A percentile compares a stretch with the other conserved stretches of the same genome.
These are phyloP conservation scores for Hippophae tibetana DNA, from an alignment of 306 rosid species.

Conservation along the genomic window DNA sequence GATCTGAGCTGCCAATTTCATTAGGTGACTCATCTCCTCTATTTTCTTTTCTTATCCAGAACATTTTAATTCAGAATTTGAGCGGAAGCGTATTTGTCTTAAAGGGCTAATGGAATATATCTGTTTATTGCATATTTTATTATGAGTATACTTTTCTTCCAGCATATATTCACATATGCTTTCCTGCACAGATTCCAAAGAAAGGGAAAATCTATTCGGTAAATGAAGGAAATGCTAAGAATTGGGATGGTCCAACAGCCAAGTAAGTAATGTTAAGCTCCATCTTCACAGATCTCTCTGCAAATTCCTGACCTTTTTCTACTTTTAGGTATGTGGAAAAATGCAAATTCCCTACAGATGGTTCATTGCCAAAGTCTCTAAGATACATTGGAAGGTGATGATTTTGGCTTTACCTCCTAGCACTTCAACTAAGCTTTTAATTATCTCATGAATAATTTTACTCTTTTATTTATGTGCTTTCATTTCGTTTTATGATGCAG, in stretches of 20 bases:
- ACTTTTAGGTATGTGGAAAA: slow-evolving; percentile 58
- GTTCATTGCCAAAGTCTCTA: slow-evolving; percentile 80
- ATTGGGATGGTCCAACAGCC: slow-evolving; percentile 89
- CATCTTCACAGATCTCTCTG: not conserved
- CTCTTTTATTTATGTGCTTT: not conserved
- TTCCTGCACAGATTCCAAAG: slow-evolving; percentile 60
- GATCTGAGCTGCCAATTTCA: not conserved
- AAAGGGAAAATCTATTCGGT: slow-evolving; percentile 93
- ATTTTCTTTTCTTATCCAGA: no score
- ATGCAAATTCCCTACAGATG: slow-evolving; percentile 88
- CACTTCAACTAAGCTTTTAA: not conserved
- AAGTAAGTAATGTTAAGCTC: slow-evolving; percentile 37
- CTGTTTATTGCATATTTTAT: no score
- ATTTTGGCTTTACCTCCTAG: not conserved
- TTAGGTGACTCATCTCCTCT: no score
- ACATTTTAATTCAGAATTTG: no score
- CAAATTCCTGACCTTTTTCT: slow-evolving; percentile 13
- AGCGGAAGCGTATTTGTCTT: not conserved
- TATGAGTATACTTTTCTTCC: not conserved
- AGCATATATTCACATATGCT: slow-evolving; percentile 8
- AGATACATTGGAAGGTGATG: slow-evolving; percentile 92
- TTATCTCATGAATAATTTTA: not conserved
- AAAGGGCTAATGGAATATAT: not conserved
- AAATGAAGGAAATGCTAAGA: slow-evolving; percentile 96
- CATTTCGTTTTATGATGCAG: not conserved